Percentiles rank a stretch among this genome's conserved stretches.
These are phyloP conservation scores for Chlorella sorokiniana DNA, from an alignment of 139 green algal genomes.

Conservation along the genomic window DNA sequence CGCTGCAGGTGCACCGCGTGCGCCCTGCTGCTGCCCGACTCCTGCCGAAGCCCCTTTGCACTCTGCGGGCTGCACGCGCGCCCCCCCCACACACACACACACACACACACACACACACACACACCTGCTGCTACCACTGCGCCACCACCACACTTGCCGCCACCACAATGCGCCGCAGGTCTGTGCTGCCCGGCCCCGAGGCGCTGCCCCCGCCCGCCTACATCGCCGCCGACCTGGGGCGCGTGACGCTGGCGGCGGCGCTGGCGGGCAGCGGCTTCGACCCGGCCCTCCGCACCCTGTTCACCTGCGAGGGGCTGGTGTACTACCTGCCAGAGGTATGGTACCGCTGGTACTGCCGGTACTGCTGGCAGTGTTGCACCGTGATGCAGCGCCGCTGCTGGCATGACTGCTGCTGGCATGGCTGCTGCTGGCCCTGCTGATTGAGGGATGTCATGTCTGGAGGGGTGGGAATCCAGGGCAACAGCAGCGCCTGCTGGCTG, in stretches of 20 bases:
- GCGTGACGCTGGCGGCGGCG: constrained; percentile 49
- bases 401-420: too few relatives aligned
- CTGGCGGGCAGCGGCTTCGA: constrained; percentile 62
- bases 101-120: not conserved
- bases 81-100: too few relatives aligned
- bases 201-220: constrained; percentile 59
- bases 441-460: too few relatives aligned
- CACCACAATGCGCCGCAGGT: not conserved
- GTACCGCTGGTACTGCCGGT: not conserved
- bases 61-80: not conserved
- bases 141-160: not conserved
- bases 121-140: not conserved
- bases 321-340: constrained; percentile 68
- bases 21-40: too few relatives aligned
- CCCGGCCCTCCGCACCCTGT: constrained; percentile 49
- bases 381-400: not conserved
- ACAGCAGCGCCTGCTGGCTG: too few relatives aligned
- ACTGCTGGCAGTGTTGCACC: not conserved
- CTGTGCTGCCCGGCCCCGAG: constrained; percentile 40
- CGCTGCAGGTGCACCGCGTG: too few relatives aligned
- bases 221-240: constrained; percentile 63
- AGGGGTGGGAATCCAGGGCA: too few relatives aligned
- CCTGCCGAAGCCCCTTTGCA: too few relatives aligned
- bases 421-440: too few relatives aligned
- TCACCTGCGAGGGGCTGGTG: constrained; percentile 70